Conservation (phyloP, 495 filamentous ascomycete species). For the Cryomyces antarcticus region DNA sequence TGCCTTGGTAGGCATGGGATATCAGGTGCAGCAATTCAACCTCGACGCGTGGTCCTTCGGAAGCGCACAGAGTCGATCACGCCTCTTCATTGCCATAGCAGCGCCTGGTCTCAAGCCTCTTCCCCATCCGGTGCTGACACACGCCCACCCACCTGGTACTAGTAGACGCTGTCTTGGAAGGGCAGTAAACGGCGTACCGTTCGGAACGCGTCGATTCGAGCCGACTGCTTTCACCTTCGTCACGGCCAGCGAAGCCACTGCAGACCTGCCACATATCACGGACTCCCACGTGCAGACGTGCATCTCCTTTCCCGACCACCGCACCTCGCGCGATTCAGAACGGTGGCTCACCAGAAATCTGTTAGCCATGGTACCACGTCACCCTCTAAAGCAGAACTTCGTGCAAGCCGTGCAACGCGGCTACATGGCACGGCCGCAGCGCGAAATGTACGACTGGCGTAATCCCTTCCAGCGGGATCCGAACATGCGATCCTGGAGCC, state of each 20-base stretch:
- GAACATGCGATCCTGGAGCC: conserved; percentile 22
- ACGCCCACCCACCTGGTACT: conserved; percentile 23
- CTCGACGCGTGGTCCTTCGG: conserved; percentile 51
- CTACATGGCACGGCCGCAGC: conserved; percentile 11
- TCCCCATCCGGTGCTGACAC: conserved; percentile 33
- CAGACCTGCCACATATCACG: conserved; percentile 37
- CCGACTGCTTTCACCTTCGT: conserved; percentile 36
- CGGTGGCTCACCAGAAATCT: conserved; percentile 7
- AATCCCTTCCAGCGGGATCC: conserved; percentile 5
- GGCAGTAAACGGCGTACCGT: conserved; percentile 36
- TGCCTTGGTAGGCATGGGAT: conserved; percentile 49
- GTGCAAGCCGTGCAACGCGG: conserved; percentile 17
- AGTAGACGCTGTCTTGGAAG: conserved; percentile 27
- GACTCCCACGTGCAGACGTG: conserved; percentile 33
- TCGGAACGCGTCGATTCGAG: conserved; percentile 28
- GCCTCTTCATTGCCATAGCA: conserved; percentile 45
- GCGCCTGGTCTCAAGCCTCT: conserved; percentile 37
- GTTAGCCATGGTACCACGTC: conserved; percentile 20
- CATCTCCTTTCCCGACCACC: conserved; percentile 43
- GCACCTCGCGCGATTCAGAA: conserved; percentile 12
- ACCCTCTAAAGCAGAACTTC: conserved; percentile 10
- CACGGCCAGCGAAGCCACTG: conserved; percentile 26
- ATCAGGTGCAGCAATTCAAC: conserved; percentile 41
- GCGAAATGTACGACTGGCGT: conserved; percentile 9
- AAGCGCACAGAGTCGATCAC: conserved; percentile 35